Evolutionary conservation across 2,329 filamentous ascomycete species (phyloP).

Genomic region (Trichothecium roseum): DNA sequence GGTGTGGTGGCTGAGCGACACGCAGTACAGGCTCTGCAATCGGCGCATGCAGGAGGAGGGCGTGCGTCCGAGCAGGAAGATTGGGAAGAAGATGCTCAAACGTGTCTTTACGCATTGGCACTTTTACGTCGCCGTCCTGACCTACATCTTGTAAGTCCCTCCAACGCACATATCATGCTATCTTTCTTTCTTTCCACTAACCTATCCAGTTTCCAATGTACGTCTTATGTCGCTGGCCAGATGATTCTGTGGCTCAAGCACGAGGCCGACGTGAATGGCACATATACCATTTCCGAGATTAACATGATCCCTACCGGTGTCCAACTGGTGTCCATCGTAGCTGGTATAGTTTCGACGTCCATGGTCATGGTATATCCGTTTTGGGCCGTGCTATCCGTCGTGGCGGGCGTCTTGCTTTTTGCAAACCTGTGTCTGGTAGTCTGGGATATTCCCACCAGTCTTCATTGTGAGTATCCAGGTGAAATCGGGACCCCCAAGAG

Average conservation of each 20-base stretch:
- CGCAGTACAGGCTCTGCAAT: constrained; percentile 15
- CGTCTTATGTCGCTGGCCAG: constrained; percentile 24
- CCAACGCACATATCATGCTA: no score
- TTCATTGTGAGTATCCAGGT: background rate
- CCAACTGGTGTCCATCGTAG: constrained; percentile 16
- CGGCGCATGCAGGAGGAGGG: constrained; percentile 29
- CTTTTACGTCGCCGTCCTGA: constrained; percentile 44
- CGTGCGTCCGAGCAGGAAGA: constrained; percentile 27
- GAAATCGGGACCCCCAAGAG: background rate
- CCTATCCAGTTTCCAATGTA: no score
- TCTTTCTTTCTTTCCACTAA: no score
- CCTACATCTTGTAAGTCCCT: constrained; percentile 47
- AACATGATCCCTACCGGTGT: constrained; percentile 32
- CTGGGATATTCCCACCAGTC: constrained; percentile 11
- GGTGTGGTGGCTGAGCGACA: constrained; percentile 16
- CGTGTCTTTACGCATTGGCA: constrained; percentile 56
- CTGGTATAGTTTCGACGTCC: constrained; percentile 13
- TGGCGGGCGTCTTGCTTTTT: constrained; percentile 11
- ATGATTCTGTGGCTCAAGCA: constrained; percentile 27
- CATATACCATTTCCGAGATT: constrained; percentile 26
- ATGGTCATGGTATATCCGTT: constrained; percentile 15
- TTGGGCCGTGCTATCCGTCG: constrained; percentile 16
- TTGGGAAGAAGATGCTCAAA: constrained; percentile 38
- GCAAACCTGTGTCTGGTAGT: constrained; percentile 9
- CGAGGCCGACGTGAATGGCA: constrained; percentile 10